Evolutionary conservation across 352 stramenopile genomes (phyloP).

Genomic region (Blastocystis sp.): DNA sequence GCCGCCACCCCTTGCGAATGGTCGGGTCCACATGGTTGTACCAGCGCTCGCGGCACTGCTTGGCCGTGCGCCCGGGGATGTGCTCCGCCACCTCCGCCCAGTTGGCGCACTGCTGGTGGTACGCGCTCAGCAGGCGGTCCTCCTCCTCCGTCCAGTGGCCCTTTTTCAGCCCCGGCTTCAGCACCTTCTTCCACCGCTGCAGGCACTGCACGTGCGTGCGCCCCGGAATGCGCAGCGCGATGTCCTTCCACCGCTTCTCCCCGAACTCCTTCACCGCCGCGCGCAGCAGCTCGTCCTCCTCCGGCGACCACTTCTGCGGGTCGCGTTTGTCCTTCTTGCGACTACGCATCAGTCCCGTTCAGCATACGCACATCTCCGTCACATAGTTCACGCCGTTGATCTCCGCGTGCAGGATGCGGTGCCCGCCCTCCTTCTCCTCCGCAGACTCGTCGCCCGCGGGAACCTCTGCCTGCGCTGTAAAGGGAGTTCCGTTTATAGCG

Average conservation of each 20-base stretch:
- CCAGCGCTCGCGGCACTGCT: constrained; percentile 85
- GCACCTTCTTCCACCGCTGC: constrained; percentile 85
- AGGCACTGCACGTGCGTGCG: constrained; percentile 86
- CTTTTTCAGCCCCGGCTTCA: constrained; percentile 82
- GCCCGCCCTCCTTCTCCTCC: not conserved
- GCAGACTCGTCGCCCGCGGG: not conserved
- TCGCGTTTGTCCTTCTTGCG: constrained; percentile 57
- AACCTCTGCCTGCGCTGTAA: not conserved
- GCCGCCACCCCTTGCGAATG: constrained; percentile 82
- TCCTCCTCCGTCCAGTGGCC: constrained; percentile 85
- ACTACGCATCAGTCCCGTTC: not conserved
- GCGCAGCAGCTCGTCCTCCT: constrained; percentile 82
- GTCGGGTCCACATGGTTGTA: constrained; percentile 83
- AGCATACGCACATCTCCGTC: constrained; percentile 29
- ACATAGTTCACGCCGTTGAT: constrained; percentile 40
- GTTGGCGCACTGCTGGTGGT: constrained; percentile 82
- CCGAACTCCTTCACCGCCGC: constrained; percentile 81
- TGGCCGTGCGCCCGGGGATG: constrained; percentile 81
- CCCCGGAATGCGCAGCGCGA: constrained; percentile 80
- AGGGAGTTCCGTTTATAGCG: not conserved
- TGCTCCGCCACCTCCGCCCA: constrained; percentile 82
- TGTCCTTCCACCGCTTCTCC: constrained; percentile 86
- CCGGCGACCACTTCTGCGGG: constrained; percentile 77
- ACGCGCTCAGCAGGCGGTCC: constrained; percentile 79
- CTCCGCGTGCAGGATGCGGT: constrained; percentile 8